A percentile compares a stretch with the other conserved stretches of the same genome.
Conservation (phyloP, 805 yeast species). For the Ogataea pini region DNA sequence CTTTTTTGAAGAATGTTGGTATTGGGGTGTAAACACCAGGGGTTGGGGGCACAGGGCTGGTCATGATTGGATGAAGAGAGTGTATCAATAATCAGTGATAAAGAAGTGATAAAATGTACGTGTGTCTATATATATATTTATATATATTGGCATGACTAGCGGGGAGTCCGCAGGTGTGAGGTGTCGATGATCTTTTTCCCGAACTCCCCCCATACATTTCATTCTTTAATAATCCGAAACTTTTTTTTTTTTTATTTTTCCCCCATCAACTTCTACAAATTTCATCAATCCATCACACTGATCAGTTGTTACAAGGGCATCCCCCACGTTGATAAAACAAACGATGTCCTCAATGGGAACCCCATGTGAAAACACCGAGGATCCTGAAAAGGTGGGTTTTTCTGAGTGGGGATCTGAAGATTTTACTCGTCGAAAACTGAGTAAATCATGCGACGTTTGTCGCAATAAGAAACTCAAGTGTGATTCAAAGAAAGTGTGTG, state of each 20-base stretch:
- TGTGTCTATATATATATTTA: neutral
- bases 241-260: neutral
- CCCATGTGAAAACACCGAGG: neutral
- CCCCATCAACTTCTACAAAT: neutral
- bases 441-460: constrained; percentile 24
- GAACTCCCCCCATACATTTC: neutral
- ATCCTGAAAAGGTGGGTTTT: neutral
- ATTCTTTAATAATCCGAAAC: neutral
- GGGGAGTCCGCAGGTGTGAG: constrained; percentile 9
- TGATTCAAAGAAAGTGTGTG: constrained; percentile 18
- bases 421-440: constrained; percentile 8
- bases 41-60: constrained; percentile 28
- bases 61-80: neutral
- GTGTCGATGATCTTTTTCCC: constrained; percentile 7
- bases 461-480: constrained; percentile 22
- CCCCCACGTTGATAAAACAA: neutral
- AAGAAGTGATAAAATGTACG: neutral
- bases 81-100: neutral
- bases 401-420: neutral
- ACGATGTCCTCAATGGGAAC: neutral
- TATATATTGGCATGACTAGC: neutral
- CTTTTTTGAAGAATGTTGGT: constrained; percentile 53
- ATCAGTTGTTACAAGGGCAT: neutral
- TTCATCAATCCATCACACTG: neutral
- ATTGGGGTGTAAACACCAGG: constrained; percentile 54